Evolutionary conservation across 192 early-diverging fungal genomes (phyloP).

Genomic region (Entomortierella chlamydospora): DNA sequence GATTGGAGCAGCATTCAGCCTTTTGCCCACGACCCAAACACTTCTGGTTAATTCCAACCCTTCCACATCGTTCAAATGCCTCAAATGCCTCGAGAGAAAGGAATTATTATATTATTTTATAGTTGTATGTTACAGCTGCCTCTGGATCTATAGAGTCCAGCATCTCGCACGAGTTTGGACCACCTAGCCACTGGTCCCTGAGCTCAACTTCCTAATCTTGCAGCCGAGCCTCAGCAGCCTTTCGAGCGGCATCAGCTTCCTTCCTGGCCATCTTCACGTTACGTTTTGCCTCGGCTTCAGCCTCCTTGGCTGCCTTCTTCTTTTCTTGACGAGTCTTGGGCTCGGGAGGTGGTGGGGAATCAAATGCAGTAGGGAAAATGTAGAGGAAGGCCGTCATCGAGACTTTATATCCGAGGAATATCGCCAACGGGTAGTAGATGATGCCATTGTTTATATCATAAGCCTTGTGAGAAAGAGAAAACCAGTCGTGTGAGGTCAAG

Average conservation of each 20-base stretch:
- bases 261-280: constrained; percentile 18
- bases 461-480: constrained; percentile 15
- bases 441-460: constrained; percentile 33
- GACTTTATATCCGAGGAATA: constrained; percentile 25
- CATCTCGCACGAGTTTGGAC: no score
- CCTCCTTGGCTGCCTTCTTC: constrained; percentile 48
- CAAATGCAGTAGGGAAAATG: constrained; percentile 41
- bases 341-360: constrained; percentile 24
- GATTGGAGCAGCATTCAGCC: no score
- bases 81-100: no score
- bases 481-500: neutral
- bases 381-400: constrained; percentile 31
- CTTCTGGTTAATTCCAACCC: no score
- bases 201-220: neutral
- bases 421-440: constrained; percentile 40
- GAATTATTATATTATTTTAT: no score
- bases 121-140: no score
- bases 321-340: constrained; percentile 48
- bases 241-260: constrained; percentile 43
- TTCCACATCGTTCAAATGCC: no score
- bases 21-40: no score
- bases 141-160: no score
- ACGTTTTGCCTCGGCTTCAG: constrained; percentile 25
- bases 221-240: constrained; percentile 38
- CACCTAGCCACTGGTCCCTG: no score